Base-by-base conservation (phyloP, 2,329 filamentous ascomycete genomes). In the Ascosphaera pollenicola region DNA sequence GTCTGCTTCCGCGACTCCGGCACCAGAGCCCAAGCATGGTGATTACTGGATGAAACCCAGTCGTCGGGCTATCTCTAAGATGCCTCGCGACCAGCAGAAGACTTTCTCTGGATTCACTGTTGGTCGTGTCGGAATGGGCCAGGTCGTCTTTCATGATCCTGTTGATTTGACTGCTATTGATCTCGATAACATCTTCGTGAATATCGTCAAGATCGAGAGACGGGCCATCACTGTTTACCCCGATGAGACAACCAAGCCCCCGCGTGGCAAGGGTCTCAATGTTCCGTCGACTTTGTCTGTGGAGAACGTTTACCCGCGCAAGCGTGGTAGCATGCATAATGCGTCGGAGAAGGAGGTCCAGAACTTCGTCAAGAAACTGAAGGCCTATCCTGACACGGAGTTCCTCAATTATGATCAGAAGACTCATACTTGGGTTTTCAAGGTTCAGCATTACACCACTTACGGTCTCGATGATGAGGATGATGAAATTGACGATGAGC, bases 371-470 rank as follows among this genome's bases (percentile, higher is more conserved):
- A 36, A 59, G 28, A 77, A 81, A 40, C 70, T 98, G 17, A 79
- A 75, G 64, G 73, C 70, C 42, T 83, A 94, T 30, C 62, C 64
- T 7, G 77, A 82, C 54, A 95, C 89, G 0, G 73, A 73, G 3
- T 95, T 93, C 49, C 66, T 85, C 48, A 67, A 68, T 49, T 98
- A 94, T 56, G 70, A 91, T 45, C 64, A 67, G 41, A 67, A 81
- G 1, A 84, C 75, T 39, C 89, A 87, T 39, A 70, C 80, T 36
- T 98, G 91, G 91, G 71, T 72, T 11, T 98, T 98, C 62, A 74
- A 66, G 8, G 89, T 98, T n/a, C 75, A 87, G 51, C 89, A 98
- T 57, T 98, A 91, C 56, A 95, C 87, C 1, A 93, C 84, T 1
- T 98, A 98, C 53, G 85, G 80, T 32, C 67, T 95, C 40, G 78